Evolutionary conservation across 225 moss, liverwort and hornwort genomes (phyloP).

Genomic region (Bryoerythrophyllum caledonicum): DNA sequence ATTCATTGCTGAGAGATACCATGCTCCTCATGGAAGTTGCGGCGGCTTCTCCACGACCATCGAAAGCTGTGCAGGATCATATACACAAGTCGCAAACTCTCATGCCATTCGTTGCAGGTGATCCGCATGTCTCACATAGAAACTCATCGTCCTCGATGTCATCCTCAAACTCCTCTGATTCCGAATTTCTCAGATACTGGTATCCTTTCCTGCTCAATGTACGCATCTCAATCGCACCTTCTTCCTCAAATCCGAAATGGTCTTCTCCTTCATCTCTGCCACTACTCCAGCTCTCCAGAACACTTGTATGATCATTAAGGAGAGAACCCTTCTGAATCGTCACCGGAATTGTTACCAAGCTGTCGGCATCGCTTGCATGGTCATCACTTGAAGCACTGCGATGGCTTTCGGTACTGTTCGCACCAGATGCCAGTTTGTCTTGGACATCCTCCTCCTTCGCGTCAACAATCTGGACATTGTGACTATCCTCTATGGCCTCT

Average conservation of each 20-base stretch:
- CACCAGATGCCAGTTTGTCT: background rate
- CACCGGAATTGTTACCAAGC: constrained; percentile 18
- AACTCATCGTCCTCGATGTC: constrained; percentile 33
- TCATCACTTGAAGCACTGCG: background rate
- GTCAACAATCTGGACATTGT: background rate
- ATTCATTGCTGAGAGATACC: background rate
- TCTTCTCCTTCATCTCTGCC: constrained; percentile 25
- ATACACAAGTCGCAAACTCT: constrained; percentile 39
- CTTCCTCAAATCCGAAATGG: constrained; percentile 25
- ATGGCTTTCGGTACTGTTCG: background rate
- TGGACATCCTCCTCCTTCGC: background rate
- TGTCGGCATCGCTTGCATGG: constrained; percentile 27
- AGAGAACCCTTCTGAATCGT: background rate
- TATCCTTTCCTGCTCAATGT: constrained; percentile 21
- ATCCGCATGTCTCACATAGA: constrained; percentile 37
- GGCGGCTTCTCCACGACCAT: background rate
- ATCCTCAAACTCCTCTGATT: constrained; percentile 26
- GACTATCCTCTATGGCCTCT: background rate
- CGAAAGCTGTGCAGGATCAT: too few species aligned
- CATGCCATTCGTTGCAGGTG: constrained; percentile 27
- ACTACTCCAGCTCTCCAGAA: constrained; percentile 29
- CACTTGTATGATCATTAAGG: constrained; percentile 11
- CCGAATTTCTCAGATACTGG: constrained; percentile 20
- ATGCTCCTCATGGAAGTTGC: background rate
- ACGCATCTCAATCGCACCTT: constrained; percentile 16